Base-by-base conservation (phyloP, 345 rosid species). In the Bruguiera gymnorhiza region DNA sequence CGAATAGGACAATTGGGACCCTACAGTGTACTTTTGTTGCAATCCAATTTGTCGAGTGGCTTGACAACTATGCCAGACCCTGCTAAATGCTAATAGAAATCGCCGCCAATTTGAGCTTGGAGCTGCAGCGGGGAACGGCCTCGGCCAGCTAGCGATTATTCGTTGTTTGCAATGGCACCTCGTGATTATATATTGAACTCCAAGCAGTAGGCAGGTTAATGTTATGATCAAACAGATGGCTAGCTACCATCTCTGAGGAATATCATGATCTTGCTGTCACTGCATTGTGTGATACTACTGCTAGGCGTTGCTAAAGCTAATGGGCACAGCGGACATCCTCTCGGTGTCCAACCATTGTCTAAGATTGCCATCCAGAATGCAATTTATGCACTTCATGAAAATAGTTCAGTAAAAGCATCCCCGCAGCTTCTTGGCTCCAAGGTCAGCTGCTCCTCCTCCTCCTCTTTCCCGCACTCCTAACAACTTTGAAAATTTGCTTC, bases 331-430 rank as follows among this genome's bases (percentile, higher is more conserved):
- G 13, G 26, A 7, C 58, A 21, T 20, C 26, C 24, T 54, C 58
- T 31, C 56, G 80, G 76, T 3, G 78, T 69, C 55, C 79, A 75
- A 27, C 74, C 83, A 48, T 68, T 69, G 27, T 39, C 75, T 52
- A 70, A 70, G 54, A 57, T 73, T 43, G 75, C 78, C 26, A 73
- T 80, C 57, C 69, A 60, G 62, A 61, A 31, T 51, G 79, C 66
- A 18, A 50, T 69, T 48, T 65, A 20, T 23, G 73, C 74, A 46
- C 65, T 79, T 64, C 68, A 69, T 34, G 71, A 60, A 9, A 63
- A 67, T 65, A 77, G 75, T 72, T 79, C 74, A 27, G 27, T 75
- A 52, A 68, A 65, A 50, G 71, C 77, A 5, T 29, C 20, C 56
- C 76, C 76, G 0, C 27, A 43, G 8, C 63, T 75, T 53, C 74